These are phyloP conservation scores for Podospora anserina DNA, from an alignment of 495 filamentous ascomycete genomes.

Conservation along the genomic window DNA sequence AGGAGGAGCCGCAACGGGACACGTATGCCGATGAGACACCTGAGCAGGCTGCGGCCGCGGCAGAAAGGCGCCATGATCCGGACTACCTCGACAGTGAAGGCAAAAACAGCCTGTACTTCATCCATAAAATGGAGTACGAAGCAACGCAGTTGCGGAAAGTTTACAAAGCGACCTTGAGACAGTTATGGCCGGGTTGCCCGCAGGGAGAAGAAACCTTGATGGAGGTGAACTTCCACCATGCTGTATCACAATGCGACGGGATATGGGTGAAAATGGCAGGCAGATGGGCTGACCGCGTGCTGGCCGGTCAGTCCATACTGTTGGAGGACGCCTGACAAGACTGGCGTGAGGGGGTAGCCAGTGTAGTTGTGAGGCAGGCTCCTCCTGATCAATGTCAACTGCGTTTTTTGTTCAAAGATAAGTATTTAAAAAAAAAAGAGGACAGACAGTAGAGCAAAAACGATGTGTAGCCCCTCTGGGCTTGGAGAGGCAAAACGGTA, in stretches of 20 bases:
- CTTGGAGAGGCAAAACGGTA: neutral
- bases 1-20: conserved; percentile 30
- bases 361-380: too few relatives aligned
- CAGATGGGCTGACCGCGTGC: conserved; percentile 16
- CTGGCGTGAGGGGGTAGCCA: too few relatives aligned
- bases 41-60: conserved; percentile 8
- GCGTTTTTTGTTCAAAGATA: too few relatives aligned
- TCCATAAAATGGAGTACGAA: conserved; percentile 32
- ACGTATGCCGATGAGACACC: conserved; percentile 23
- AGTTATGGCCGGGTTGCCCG: conserved; percentile 20
- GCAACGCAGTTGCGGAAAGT: conserved; percentile 27
- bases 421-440: neutral
- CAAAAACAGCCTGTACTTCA: conserved; percentile 27
- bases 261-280: conserved; percentile 10
- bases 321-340: conserved; percentile 5
- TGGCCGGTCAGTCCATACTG: conserved; percentile 12
- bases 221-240: conserved; percentile 22
- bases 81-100: conserved; percentile 23
- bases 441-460: neutral
- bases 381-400: too few relatives aligned
- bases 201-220: conserved; percentile 13
- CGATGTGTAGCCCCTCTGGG: neutral
- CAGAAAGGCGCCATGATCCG: conserved; percentile 10
- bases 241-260: conserved; percentile 15
- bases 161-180: conserved; percentile 22